Evolutionary conservation across 2,329 filamentous ascomycete species (phyloP), one percentile per base, ranked within the genome.

Genomic region (Aspergillus luchuensis): DNA sequence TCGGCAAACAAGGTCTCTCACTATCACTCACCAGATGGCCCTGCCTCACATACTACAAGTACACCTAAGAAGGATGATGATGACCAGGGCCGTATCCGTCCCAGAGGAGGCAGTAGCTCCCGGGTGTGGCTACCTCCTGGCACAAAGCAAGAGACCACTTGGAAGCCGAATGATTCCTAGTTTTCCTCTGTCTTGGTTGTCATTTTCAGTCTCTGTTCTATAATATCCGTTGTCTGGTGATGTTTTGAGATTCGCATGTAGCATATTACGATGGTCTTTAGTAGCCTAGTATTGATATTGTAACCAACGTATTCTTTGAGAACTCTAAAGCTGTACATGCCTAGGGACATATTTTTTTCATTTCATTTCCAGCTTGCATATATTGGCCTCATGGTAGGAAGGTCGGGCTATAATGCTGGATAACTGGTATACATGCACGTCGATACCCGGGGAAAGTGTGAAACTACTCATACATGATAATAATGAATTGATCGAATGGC

Each of bases 81-180:
- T 65, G 79, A 81, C 28, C 76, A 77, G 36, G 78, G 78, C n/a
- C 72, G 75, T 17, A 71, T 73, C 30, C 74, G 77, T 59, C 69
- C 78, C 38, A 74, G 78, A 51, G 76, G 74, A 43, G 68, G 72
- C 41, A 80, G 77, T 57, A 74, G 70, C 59, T 72, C 76, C 49
- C 71, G 71, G 39, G 74, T 76, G 23, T 94, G 91, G 87, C 78
- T 96, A 60, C 85, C 90, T 17, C 89, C 89, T 0, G 91, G 92
- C 7, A 96, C 91, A 1, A 92, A 87, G 72, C 90, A 94, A 74
- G 91, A 96, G 74, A 90, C 92, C 55, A 96, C 91, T 2, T 97
- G 92, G 93, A 81, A 80, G 65, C 73, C 74, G 25, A 77, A 74
- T 57, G 84, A 86, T 67, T 74, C 75, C 55, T 67, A 68, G 48